These are phyloP conservation scores for Orbilia javanica DNA, from an alignment of 2,329 filamentous ascomycete species.

Conservation along the genomic window DNA sequence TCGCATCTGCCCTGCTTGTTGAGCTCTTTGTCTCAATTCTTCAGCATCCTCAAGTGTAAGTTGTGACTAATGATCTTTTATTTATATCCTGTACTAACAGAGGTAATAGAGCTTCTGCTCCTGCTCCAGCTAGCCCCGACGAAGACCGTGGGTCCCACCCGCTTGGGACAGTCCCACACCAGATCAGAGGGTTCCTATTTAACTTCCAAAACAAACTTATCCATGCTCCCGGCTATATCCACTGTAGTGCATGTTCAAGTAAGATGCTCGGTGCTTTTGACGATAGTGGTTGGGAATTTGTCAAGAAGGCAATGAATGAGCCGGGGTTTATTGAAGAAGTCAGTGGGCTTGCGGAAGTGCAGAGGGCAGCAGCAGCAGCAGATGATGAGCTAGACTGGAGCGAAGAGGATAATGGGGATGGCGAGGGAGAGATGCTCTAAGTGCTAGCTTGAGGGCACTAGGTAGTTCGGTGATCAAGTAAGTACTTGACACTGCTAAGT, in stretches of 20 bases:
- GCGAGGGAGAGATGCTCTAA: slow-evolving; percentile 64
- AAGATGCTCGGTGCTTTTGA: slow-evolving; percentile 77
- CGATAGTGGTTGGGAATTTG: slow-evolving; percentile 79
- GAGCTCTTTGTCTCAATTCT: slow-evolving; percentile 88
- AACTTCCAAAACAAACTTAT: slow-evolving; percentile 81
- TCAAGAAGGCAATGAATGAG: slow-evolving; percentile 79
- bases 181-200: slow-evolving; percentile 81
- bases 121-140: slow-evolving; percentile 60
- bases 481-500: background rate
- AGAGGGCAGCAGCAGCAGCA: slow-evolving; percentile 70
- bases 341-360: slow-evolving; percentile 79
- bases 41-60: slow-evolving; percentile 79
- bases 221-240: slow-evolving; percentile 80
- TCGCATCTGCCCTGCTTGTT: slow-evolving; percentile 90
- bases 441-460: background rate
- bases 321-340: slow-evolving; percentile 83
- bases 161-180: slow-evolving; percentile 80
- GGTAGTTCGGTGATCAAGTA: background rate
- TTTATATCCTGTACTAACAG: slow-evolving; percentile 10
- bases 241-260: slow-evolving; percentile 83
- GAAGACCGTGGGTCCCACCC: slow-evolving; percentile 72
- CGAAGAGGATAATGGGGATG: slow-evolving; percentile 75
- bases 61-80: background rate
- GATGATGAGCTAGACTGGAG: slow-evolving; percentile 64
- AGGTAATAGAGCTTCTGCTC: slow-evolving; percentile 60